A percentile compares a stretch with the other conserved stretches of the same genome.
Evolutionary conservation across 371 early-diverging fungal species (phyloP).

Genomic region (Haplosporangium sp.): DNA sequence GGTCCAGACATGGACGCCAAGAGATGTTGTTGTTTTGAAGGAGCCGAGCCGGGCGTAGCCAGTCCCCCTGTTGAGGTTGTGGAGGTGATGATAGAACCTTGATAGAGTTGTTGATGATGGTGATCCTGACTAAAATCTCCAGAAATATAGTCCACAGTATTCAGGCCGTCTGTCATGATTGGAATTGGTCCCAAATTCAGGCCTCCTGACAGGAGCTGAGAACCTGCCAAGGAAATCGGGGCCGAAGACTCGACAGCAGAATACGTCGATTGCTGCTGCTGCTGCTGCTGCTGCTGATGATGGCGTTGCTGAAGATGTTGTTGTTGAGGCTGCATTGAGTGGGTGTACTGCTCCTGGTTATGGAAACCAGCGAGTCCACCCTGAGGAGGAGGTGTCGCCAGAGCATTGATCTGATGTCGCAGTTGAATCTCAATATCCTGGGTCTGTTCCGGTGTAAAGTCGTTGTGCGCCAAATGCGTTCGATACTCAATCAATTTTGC

Average conservation of each 20-base stretch:
- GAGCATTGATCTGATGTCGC: slow-evolving; percentile 19
- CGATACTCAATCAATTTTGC: slow-evolving; percentile 17
- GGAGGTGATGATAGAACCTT: neutral
- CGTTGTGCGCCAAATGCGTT: neutral
- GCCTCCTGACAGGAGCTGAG: slow-evolving; percentile 26
- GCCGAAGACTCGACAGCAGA: neutral
- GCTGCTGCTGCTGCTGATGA: slow-evolving; percentile 15
- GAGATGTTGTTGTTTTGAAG: slow-evolving; percentile 15
- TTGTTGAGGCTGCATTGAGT: neutral
- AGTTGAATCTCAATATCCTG: slow-evolving; percentile 14
- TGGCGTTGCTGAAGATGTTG: slow-evolving; percentile 5
- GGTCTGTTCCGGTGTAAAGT: slow-evolving; percentile 9
- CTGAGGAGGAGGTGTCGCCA: slow-evolving; percentile 1
- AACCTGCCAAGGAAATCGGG: slow-evolving; percentile 11
- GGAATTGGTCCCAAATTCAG: slow-evolving; percentile 11
- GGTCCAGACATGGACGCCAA: slow-evolving; percentile 6
- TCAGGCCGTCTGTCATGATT: neutral
- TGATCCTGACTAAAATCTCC: slow-evolving; percentile 14
- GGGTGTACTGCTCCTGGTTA: neutral
- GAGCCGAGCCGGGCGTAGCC: slow-evolving; percentile 10
- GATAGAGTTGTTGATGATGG: slow-evolving; percentile 10
- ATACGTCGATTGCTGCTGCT: slow-evolving; percentile 7
- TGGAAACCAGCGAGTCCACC: neutral
- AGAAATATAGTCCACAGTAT: neutral
- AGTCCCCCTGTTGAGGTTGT: slow-evolving; percentile 9